These are phyloP conservation scores for Corymbia calophylla DNA, from an alignment of 441 rosid species.

Conservation along the genomic window DNA sequence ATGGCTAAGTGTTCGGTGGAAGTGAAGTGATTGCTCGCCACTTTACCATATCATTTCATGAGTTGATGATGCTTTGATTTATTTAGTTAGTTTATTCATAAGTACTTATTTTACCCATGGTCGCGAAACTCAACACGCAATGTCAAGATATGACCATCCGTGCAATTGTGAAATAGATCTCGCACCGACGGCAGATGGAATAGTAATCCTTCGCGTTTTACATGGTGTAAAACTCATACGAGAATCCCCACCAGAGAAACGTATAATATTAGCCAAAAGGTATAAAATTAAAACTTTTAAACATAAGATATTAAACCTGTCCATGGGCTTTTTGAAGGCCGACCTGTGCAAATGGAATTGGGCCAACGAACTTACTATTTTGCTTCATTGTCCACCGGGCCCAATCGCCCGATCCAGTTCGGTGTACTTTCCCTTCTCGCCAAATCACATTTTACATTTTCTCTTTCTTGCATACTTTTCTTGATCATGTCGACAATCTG, in stretches of 20 bases:
- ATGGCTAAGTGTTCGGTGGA: neutral
- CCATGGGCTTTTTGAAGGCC: neutral
- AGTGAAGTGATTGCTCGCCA: neutral
- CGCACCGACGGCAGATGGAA: neutral
- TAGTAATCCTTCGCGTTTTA: neutral
- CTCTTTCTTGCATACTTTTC: neutral
- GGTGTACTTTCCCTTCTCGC: neutral
- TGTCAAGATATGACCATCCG: neutral
- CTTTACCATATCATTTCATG: neutral
- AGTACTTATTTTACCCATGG: neutral
- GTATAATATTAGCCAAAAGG: neutral
- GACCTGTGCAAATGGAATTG: neutral
- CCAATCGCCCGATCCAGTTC: neutral
- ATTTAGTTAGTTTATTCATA: too few species aligned
- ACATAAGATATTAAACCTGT: neutral
- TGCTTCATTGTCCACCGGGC: neutral
- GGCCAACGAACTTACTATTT: neutral
- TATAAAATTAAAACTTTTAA: neutral
- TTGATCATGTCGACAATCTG: neutral
- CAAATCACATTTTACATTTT: neutral
- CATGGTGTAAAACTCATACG: neutral
- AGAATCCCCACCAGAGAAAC: neutral
- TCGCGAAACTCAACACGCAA: neutral
- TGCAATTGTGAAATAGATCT: neutral
- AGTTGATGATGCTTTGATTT: neutral